Conservation (phyloP, 768 basidiomycete species). For the Lenzites betulinus region DNA sequence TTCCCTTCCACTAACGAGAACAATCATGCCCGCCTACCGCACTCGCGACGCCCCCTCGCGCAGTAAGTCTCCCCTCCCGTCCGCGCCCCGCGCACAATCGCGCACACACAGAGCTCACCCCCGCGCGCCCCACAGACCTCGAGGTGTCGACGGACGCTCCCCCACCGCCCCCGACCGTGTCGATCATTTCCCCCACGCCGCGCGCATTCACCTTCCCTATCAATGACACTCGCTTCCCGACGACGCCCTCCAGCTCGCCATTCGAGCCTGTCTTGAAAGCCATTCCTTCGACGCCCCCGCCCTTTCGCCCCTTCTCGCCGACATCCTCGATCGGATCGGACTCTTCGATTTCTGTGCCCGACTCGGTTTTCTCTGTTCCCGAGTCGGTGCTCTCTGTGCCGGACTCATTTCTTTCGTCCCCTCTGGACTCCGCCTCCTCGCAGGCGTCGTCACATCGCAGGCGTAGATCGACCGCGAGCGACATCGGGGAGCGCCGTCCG, state of each 20-base stretch:
- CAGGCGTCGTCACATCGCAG: slow-evolving; percentile 34
- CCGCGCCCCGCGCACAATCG: neutral
- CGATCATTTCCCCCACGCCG: slow-evolving; percentile 66
- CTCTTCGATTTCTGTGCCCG: slow-evolving; percentile 30
- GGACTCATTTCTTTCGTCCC: slow-evolving; percentile 25
- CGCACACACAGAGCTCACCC: slow-evolving; percentile 2
- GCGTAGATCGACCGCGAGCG: slow-evolving; percentile 38
- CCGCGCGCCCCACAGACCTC: slow-evolving; percentile 50
- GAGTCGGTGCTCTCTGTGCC: slow-evolving; percentile 27
- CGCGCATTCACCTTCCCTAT: slow-evolving; percentile 67
- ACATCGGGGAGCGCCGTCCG: slow-evolving; percentile 41
- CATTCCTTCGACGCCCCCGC: slow-evolving; percentile 46
- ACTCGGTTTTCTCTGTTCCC: slow-evolving; percentile 12
- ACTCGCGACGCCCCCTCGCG: slow-evolving; percentile 71
- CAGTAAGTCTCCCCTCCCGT: slow-evolving; percentile 36
- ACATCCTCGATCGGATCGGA: slow-evolving; percentile 45
- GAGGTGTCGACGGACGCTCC: slow-evolving; percentile 68
- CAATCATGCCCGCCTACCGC: slow-evolving; percentile 78
- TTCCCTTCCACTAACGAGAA: slow-evolving; percentile 29
- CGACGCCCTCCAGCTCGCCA: slow-evolving; percentile 67
- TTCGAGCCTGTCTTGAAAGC: slow-evolving; percentile 69
- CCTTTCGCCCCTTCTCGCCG: slow-evolving; percentile 42
- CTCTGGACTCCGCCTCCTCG: slow-evolving; percentile 32
- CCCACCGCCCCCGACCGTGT: slow-evolving; percentile 51
- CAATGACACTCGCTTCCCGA: slow-evolving; percentile 51